Conservation (phyloP, 2,329 filamentous ascomycete species). For the Ustulina deusta region DNA sequence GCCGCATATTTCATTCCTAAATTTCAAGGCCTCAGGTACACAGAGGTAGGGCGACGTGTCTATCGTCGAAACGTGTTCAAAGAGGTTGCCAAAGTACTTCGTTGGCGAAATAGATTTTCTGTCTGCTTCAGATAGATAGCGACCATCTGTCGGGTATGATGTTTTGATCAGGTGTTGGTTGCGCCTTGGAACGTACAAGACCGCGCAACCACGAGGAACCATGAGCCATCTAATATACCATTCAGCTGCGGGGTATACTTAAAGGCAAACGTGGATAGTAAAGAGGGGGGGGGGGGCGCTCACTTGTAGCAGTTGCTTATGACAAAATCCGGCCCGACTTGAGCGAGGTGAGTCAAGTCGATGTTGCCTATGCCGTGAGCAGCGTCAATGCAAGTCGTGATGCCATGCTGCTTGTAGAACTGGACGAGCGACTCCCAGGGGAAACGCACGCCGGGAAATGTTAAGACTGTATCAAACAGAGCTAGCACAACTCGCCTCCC, state of each 20-base stretch:
- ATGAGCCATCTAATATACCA: conserved; percentile 70
- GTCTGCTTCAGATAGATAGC: conserved; percentile 63
- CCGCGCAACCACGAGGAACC: conserved; percentile 74
- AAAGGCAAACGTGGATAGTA: conserved; percentile 3
- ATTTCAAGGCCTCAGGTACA: conserved; percentile 71
- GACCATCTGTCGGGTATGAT: conserved; percentile 76
- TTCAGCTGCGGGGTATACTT: conserved; percentile 32
- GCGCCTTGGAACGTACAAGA: conserved; percentile 75
- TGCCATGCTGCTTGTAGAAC: conserved; percentile 67
- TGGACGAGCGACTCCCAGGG: conserved; percentile 74
- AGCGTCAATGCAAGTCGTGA: conserved; percentile 76
- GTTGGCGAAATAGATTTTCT: conserved; percentile 49
- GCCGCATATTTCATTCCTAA: conserved; percentile 69
- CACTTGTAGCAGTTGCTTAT: conserved; percentile 77
- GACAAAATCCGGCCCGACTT: conserved; percentile 76
- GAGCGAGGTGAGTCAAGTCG: conserved; percentile 67
- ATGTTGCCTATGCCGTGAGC: conserved; percentile 79
- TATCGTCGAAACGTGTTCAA: conserved; percentile 74
- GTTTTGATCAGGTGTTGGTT: conserved; percentile 76
- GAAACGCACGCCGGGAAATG: conserved; percentile 74
- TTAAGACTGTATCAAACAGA: conserved; percentile 77
- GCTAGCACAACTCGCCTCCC: conserved; percentile 71
- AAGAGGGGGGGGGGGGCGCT: conserved; percentile 30
- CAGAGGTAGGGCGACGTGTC: conserved; percentile 74
- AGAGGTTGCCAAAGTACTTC: conserved; percentile 69